A percentile compares a stretch with the other conserved stretches of the same genome.
These are phyloP conservation scores for Alternaria viburni DNA, from an alignment of 2,329 filamentous ascomycete genomes.

Conservation along the genomic window DNA sequence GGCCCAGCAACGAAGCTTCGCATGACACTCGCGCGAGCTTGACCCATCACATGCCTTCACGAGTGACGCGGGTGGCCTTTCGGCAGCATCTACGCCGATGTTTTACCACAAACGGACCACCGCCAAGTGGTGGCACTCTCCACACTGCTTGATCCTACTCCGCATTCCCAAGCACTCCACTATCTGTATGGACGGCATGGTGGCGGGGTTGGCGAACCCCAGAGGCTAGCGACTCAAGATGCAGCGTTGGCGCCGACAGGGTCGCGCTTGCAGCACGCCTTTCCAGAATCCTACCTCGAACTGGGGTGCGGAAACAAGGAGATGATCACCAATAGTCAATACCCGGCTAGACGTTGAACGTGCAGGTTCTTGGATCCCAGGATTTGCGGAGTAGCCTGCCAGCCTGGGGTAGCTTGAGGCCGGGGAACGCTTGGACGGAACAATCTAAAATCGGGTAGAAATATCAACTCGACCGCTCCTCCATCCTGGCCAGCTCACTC, in stretches of 20 bases:
- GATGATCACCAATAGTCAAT: constrained; percentile 11
- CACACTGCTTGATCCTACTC: constrained; percentile 29
- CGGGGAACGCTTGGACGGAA: constrained; percentile 25
- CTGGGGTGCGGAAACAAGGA: constrained; percentile 11
- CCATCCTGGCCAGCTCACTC: constrained; percentile 18
- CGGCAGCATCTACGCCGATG: constrained; percentile 30
- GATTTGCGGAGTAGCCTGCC: constrained; percentile 29
- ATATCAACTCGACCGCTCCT: constrained; percentile 26
- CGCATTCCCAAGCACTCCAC: constrained; percentile 24
- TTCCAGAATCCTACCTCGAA: constrained; percentile 13
- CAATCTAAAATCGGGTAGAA: constrained; percentile 29
- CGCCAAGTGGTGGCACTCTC: constrained; percentile 32
- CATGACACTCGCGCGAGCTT: constrained; percentile 27
- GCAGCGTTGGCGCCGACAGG: constrained; percentile 12
- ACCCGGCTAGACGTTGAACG: constrained; percentile 14
- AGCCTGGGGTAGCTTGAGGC: constrained; percentile 24
- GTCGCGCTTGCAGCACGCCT: constrained; percentile 2
- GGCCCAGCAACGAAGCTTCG: constrained; percentile 19
- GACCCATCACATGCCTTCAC: constrained; percentile 23
- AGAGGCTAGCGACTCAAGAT: constrained; percentile 19
- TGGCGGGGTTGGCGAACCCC: constrained; percentile 13
- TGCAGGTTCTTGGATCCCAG: constrained; percentile 18
- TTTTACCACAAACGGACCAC: constrained; percentile 15
- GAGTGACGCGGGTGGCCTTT: constrained; percentile 16
- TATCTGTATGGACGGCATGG: constrained; percentile 22